Evolutionary conservation across 371 early-diverging fungal species (phyloP), one percentile per base, ranked within the genome.

Genomic region (Zancudomyces culisetae): DNA sequence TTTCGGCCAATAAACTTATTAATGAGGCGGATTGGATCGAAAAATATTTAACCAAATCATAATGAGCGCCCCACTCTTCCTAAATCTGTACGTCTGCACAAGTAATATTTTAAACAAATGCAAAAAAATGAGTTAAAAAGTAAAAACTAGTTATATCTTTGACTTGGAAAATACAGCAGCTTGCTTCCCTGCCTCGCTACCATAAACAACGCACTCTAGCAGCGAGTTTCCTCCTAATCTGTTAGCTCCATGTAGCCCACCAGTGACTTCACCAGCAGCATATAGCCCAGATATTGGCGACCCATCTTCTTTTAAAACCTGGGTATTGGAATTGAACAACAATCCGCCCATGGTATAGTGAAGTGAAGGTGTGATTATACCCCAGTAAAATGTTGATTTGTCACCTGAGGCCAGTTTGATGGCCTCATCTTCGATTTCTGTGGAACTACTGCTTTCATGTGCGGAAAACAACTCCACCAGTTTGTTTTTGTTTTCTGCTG

Each of bases 311-410:
- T 63, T 64, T 59, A 86, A 75, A 55, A 92, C 83, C 54, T 75
- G 75, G 43, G 87, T 73, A 19, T 76, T 63, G 29, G 82, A 81
- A 51, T 85, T 83, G 60, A 93, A 87, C 58, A 86, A 83, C 52
- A 92, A 75, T 67, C 95, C 95, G 70, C 95, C 95, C 94, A 93
- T 93, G 23, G 94, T 90, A 58, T 89, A 95, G 69, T 95, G 96
- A 43, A 90, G 78, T 28, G 87, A 87, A 22, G 93, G 94, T 54
- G 85, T 80, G 75, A 95, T 85, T 26, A 77, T 69, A 21, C 87
- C 84, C 54, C 92, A 90, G 63, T 85, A 81, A 57, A 77, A 86
- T 27, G 56, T 73, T 61, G 84, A 85, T 70, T 79, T 70, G 54
- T 78, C 77, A 49, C 71, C 62, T 72, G 78, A 77, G 53, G 35